phyloP scores from a whole-genome alignment of 176 grass and related monocot genomes.

The Aegilops umbellulata region DNA sequence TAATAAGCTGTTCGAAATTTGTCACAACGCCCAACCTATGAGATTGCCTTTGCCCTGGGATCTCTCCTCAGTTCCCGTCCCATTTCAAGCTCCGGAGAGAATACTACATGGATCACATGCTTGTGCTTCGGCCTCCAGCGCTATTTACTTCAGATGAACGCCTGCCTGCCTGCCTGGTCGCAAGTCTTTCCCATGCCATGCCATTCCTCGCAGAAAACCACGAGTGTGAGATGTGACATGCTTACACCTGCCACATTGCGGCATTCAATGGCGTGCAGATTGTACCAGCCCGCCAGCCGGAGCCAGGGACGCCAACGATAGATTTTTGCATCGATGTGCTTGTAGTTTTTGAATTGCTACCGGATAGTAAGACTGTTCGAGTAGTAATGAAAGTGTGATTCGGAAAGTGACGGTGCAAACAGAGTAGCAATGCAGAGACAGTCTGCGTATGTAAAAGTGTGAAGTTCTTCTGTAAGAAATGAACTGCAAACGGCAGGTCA shows the following conservation, averaged over 20 bases:
- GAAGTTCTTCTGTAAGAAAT: background rate
- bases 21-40: conserved; percentile 25
- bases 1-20: conserved; percentile 20
- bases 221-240: background rate
- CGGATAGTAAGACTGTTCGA: background rate
- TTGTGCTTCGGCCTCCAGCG: background rate
- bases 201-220: conserved; percentile 11
- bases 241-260: conserved; percentile 16
- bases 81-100: conserved; percentile 9
- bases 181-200: conserved; percentile 9
- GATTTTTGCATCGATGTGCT: conserved; percentile 10
- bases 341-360: background rate
- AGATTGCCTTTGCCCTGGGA: background rate
- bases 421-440: background rate
- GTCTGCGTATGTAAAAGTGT: background rate
- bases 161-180: background rate
- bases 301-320: background rate
- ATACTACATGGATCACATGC: background rate
- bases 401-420: conserved; percentile 4
- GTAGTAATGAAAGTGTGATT: conserved; percentile 14
- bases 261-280: conserved; percentile 41
- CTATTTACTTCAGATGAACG: background rate
- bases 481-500: background rate
- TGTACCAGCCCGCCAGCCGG: conserved; percentile 17
- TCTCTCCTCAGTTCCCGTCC: background rate